Conservation (phyloP, 2,329 filamentous ascomycete genomes). For the Ceratocystis diversiconidia region DNA sequence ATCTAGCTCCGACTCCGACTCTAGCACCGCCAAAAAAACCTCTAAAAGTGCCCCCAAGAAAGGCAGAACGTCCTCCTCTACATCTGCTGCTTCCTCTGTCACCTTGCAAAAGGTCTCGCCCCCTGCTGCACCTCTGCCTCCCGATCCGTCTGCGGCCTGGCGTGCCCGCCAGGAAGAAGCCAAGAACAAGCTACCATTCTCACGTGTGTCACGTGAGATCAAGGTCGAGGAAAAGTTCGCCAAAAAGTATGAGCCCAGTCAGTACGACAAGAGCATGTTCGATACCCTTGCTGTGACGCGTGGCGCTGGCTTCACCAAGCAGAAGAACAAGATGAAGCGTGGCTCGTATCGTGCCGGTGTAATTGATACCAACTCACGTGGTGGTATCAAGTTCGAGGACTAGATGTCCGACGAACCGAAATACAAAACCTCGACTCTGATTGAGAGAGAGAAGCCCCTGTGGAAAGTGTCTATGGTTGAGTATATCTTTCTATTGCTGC, state of each 20-base stretch:
- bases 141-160: constrained; percentile 30
- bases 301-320: constrained; percentile 96
- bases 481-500: no score
- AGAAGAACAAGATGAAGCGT: constrained; percentile 97
- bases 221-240: constrained; percentile 53
- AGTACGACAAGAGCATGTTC: constrained; percentile 79
- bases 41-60: constrained; percentile 21
- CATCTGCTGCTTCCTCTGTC: constrained; percentile 32
- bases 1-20: constrained; percentile 20
- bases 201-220: constrained; percentile 56
- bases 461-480: no score
- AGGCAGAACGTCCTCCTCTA: constrained; percentile 31
- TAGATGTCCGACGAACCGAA: constrained; percentile 28
- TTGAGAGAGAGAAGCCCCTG: no score
- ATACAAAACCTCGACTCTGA: no score
- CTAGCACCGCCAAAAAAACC: constrained; percentile 18
- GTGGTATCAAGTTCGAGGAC: constrained; percentile 90
- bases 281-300: constrained; percentile 79
- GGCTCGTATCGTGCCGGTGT: constrained; percentile 80
- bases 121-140: constrained; percentile 37
- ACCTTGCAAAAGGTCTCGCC: constrained; percentile 42
- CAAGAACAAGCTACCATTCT: constrained; percentile 56
- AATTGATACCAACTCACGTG: constrained; percentile 70
- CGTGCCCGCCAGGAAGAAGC: constrained; percentile 32
- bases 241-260: constrained; percentile 74